Evolutionary conservation across 2,329 filamentous ascomycete species (phyloP).

Genomic region (Aspergillus ruber): DNA sequence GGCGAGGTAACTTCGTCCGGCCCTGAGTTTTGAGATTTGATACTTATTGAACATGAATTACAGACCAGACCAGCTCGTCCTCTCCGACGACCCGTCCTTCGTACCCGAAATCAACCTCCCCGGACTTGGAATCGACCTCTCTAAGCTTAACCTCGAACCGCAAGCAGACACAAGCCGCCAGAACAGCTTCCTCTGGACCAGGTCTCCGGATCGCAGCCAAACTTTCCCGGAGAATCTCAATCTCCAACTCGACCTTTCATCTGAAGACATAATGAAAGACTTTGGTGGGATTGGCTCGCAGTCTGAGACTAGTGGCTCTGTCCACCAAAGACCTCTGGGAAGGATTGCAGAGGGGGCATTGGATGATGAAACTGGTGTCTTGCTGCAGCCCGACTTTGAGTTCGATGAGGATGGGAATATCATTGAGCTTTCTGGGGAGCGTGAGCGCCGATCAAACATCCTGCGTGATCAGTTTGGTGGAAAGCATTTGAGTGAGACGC

Average conservation of each 20-base stretch:
- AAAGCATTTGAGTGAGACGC: constrained; percentile 25
- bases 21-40: too few relatives aligned
- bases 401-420: constrained; percentile 59
- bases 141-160: constrained; percentile 34
- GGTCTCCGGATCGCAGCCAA: constrained; percentile 27
- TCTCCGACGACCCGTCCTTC: constrained; percentile 79
- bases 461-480: constrained; percentile 5
- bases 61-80: constrained; percentile 68
- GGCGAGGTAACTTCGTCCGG: constrained; percentile 53
- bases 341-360: constrained; percentile 17
- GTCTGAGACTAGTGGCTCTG: constrained; percentile 37
- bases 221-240: constrained; percentile 19
- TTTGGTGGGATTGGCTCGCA: constrained; percentile 34
- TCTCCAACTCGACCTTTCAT: constrained; percentile 43
- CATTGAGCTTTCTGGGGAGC: constrained; percentile 36
- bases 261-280: constrained; percentile 38
- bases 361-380: constrained; percentile 40
- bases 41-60: not conserved
- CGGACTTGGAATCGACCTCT: constrained; percentile 51
- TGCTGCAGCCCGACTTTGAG: constrained; percentile 52
- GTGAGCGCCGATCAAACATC: constrained; percentile 3
- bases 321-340: constrained; percentile 26
- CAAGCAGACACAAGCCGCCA: constrained; percentile 26
- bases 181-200: constrained; percentile 25
- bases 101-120: constrained; percentile 59